Evolutionary conservation across 305 asterid species (phyloP).

Genomic region (Plantago lanceolata): DNA sequence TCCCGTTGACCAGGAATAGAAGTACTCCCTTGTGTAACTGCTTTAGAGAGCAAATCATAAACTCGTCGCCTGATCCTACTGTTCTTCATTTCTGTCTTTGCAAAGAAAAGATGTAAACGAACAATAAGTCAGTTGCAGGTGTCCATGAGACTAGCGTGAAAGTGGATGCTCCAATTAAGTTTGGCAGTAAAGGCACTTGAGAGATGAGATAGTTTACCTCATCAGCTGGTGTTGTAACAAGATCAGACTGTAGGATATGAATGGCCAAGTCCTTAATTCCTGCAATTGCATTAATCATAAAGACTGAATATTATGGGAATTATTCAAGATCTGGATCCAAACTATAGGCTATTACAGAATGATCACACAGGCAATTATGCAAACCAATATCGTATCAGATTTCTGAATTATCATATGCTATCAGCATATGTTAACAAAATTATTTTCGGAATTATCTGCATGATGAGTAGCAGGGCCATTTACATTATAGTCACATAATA

Average conservation of each 20-base stretch:
- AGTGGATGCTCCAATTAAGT: constrained; percentile 11
- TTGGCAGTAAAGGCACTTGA: constrained; percentile 12
- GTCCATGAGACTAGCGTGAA: not conserved
- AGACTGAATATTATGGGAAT: not conserved
- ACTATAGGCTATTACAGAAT: constrained; percentile 3
- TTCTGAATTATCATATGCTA: not conserved
- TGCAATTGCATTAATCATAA: constrained; percentile 28
- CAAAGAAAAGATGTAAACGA: constrained; percentile 31
- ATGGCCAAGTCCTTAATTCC: constrained; percentile 62
- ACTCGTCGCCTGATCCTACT: constrained; percentile 83
- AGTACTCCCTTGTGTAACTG: constrained; percentile 41
- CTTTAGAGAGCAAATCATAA: constrained; percentile 77
- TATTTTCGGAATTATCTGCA: not conserved
- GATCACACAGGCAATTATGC: constrained; percentile 2
- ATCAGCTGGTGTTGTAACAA: constrained; percentile 59
- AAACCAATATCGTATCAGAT: constrained; percentile 14
- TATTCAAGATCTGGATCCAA: constrained; percentile 4
- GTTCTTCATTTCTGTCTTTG: constrained; percentile 84
- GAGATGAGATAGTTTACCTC: constrained; percentile 44
- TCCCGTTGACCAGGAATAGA: constrained; percentile 51
- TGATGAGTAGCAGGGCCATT: constrained; percentile 1
- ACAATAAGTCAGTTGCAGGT: constrained; percentile 28
- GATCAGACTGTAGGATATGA: constrained; percentile 51
- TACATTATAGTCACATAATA: not conserved
- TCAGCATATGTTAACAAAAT: constrained; percentile 7